Evolutionary conservation across 1,139 yeast genomes (phyloP).

Genomic region (Debaryomyces nepalensis): DNA sequence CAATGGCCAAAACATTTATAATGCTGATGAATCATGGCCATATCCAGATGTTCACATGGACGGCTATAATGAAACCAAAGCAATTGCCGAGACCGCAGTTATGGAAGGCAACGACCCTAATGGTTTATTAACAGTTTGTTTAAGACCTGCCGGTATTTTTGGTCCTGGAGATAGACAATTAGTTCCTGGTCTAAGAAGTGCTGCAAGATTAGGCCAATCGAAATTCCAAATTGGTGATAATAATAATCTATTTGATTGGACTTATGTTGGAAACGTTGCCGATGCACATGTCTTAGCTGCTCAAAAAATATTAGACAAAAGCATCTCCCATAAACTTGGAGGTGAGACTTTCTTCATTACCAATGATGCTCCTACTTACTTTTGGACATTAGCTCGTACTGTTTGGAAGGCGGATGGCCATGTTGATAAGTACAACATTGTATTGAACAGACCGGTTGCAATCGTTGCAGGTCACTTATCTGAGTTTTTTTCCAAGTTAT

Average conservation of each 20-base stretch:
- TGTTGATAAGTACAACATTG: conserved; percentile 70
- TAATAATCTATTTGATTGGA: conserved; percentile 92
- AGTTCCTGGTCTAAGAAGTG: conserved; percentile 88
- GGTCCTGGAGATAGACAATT: conserved; percentile 99
- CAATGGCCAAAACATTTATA: conserved; percentile 86
- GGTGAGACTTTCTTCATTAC: conserved; percentile 92
- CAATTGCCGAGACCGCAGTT: conserved; percentile 85
- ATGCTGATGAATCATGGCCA: conserved; percentile 95
- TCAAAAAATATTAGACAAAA: conserved; percentile 59
- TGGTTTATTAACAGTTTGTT: conserved; percentile 75
- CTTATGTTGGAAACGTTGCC: conserved; percentile 99
- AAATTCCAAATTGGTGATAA: conserved; percentile 94
- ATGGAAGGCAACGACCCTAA: conserved; percentile 64
- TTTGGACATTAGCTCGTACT: conserved; percentile 96
- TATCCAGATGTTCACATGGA: conserved; percentile 93
- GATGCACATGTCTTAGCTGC: conserved; percentile 96
- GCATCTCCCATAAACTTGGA: conserved; percentile 51
- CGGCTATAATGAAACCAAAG: conserved; percentile 94
- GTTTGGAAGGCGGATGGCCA: conserved; percentile 98
- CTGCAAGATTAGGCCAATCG: conserved; percentile 83
- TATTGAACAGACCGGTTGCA: conserved; percentile 73
- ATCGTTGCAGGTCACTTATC: conserved; percentile 79
- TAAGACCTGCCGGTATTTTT: conserved; percentile 97
- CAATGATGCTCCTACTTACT: conserved; percentile 92
- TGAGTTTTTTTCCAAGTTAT: conserved; percentile 67